These are phyloP conservation scores for Teunomyces panamensis DNA, from an alignment of 805 yeast species.

Conservation along the genomic window DNA sequence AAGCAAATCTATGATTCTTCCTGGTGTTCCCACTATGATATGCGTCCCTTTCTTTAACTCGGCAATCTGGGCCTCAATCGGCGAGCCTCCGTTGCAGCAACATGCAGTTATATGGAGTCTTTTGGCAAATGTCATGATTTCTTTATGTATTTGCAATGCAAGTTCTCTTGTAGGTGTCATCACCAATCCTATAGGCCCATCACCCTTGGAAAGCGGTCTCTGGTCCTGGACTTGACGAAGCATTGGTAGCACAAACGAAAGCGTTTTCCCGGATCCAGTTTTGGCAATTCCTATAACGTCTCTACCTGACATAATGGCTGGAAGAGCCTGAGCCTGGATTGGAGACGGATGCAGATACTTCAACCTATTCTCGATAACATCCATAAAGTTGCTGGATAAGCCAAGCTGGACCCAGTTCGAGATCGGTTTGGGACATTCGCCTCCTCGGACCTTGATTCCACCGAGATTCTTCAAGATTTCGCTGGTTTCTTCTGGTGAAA, in stretches of 20 bases:
- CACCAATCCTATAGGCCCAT: constrained; percentile 77
- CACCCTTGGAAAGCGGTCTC: constrained; percentile 39
- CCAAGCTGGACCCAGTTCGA: constrained; percentile 81
- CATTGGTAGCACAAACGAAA: constrained; percentile 82
- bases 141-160: constrained; percentile 77
- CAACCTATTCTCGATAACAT: constrained; percentile 48
- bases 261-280: constrained; percentile 95
- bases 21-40: constrained; percentile 90
- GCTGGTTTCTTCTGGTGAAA: constrained; percentile 56
- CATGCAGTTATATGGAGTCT: constrained; percentile 51
- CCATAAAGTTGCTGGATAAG: constrained; percentile 56
- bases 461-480: constrained; percentile 51
- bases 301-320: constrained; percentile 83
- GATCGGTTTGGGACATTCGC: constrained; percentile 60
- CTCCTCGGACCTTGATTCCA: constrained; percentile 66
- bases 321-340: constrained; percentile 87
- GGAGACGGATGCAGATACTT: constrained; percentile 70
- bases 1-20: constrained; percentile 83
- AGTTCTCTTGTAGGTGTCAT: constrained; percentile 92
- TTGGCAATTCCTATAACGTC: constrained; percentile 94
- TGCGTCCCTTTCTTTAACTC: constrained; percentile 75
- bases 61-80: constrained; percentile 77
- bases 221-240: constrained; percentile 82
- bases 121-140: constrained; percentile 56
- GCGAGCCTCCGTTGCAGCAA: constrained; percentile 91